phyloP scores from a whole-genome alignment of 2,329 filamentous ascomycete genomes.

The Bipolaris victoriae region DNA sequence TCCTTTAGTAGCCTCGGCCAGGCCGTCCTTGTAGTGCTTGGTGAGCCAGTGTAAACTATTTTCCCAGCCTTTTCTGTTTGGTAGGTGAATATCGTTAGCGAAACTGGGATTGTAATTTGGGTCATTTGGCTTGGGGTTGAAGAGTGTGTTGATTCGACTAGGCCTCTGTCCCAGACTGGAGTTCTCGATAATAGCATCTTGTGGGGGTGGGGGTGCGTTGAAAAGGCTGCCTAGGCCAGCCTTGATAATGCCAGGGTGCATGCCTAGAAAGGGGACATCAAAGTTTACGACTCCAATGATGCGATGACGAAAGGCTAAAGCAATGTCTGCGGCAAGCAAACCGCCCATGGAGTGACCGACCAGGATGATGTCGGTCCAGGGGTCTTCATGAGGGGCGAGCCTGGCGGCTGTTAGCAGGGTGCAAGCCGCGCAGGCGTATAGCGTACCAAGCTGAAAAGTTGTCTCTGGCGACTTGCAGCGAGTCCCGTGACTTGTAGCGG shows the following conservation, averaged over 20 bases:
- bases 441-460: slow-evolving; percentile 77
- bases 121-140: slow-evolving; percentile 50
- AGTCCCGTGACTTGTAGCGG: slow-evolving; percentile 75
- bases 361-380: slow-evolving; percentile 77
- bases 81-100: slow-evolving; percentile 73
- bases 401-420: slow-evolving; percentile 44
- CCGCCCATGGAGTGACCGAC: slow-evolving; percentile 92
- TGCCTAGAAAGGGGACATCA: slow-evolving; percentile 84
- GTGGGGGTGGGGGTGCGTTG: slow-evolving; percentile 50
- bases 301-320: slow-evolving; percentile 74
- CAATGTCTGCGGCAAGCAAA: slow-evolving; percentile 79
- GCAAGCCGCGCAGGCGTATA: neutral
- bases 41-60: slow-evolving; percentile 75
- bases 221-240: slow-evolving; percentile 83
- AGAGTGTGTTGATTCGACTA: slow-evolving; percentile 46
- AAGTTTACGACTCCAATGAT: slow-evolving; percentile 82
- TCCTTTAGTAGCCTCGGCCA: slow-evolving; percentile 72
- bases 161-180: slow-evolving; percentile 26
- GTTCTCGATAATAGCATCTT: slow-evolving; percentile 29
- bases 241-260: slow-evolving; percentile 86
- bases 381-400: slow-evolving; percentile 77
- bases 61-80: slow-evolving; percentile 72
- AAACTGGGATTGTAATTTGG: slow-evolving; percentile 79
- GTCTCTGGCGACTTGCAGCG: slow-evolving; percentile 75
- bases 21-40: slow-evolving; percentile 75